Evolutionary conservation across 495 filamentous ascomycete genomes (phyloP), one percentile per base, ranked within the genome.

Genomic region (Podospora anserina): DNA sequence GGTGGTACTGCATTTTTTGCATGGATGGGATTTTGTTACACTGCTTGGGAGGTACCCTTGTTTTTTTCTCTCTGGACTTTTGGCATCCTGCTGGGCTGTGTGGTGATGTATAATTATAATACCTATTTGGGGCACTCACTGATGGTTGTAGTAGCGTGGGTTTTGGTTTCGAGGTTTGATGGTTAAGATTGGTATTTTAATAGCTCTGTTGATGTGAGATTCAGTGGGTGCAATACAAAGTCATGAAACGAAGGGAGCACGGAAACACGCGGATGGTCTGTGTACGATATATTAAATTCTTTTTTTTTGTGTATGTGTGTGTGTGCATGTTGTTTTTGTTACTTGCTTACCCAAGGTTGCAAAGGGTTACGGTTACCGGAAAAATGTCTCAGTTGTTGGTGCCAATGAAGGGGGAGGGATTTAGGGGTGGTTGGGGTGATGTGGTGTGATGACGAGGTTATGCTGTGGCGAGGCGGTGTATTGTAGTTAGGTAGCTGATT

Each of bases 321-420:
- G 30, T 49, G 39, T 49, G 7, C 9, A 11, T 49, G 39, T 16
- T 49, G 39, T 18, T 49, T 11, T 49, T 49, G 39, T 49, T 49
- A 11, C 34, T 20, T 20, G 11, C 62, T 5, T 19, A 49, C 23
- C 34, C 26, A 44, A 56, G 60, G 62, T 16, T 55, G 28, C 26
- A 61, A 18, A 19, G 16, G 32, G 54, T 20, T 65, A 23, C 63
- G 39, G 56, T 66, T 55, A 53, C 64, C 20, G 34, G 28, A 26
- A 68, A 23, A 39, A 65, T 71, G 69, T 71, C 69, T 71, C 66
- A 68, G 69, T 68, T 71, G 65, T 66, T 68, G 69, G 66, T 62
- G n/a, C 63, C 57, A 66, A 66, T 64, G 61, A 60, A 28, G 20
- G 15, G 13, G 55, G n/a, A 58, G 30, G 4, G 55, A 58, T 2